Percentiles rank a stretch among this genome's conserved stretches.
Conservation (phyloP, 495 filamentous ascomycete species). For the Aspergillus sclerotiicarbonarius region DNA sequence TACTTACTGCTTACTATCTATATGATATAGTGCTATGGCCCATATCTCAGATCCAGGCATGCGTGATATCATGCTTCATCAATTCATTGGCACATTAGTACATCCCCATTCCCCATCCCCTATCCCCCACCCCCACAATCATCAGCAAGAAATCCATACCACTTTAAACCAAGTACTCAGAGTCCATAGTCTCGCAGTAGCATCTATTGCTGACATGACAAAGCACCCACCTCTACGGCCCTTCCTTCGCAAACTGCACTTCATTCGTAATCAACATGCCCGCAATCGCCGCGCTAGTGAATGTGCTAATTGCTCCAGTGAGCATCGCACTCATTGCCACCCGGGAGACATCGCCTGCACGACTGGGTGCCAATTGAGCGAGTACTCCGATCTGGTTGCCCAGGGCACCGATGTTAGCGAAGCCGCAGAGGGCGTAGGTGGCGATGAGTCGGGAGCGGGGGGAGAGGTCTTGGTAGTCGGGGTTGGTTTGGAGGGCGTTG, state of each 20-base stretch:
- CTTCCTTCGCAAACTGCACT: constrained; percentile 20
- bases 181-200: too few relatives aligned
- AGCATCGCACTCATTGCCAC: constrained; percentile 77
- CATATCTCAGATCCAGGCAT: too few relatives aligned
- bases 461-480: constrained; percentile 53
- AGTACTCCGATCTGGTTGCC: constrained; percentile 86
- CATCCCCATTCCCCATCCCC: too few relatives aligned
- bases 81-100: too few relatives aligned
- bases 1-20: too few relatives aligned
- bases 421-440: constrained; percentile 71
- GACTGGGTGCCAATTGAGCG: constrained; percentile 71
- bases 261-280: constrained; percentile 68
- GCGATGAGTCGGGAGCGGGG: constrained; percentile 70
- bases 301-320: constrained; percentile 72
- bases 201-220: background rate
- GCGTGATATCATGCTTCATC: too few relatives aligned
- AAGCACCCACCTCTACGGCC: background rate
- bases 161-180: background rate
- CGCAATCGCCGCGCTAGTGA: constrained; percentile 79
- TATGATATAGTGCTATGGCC: too few relatives aligned
- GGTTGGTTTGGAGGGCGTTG: constrained; percentile 45
- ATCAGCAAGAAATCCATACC: too few relatives aligned
- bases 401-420: constrained; percentile 77
- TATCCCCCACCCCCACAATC: too few relatives aligned
- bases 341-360: constrained; percentile 70